A percentile compares a stretch with the other conserved stretches of the same genome.
Evolutionary conservation across 495 filamentous ascomycete species (phyloP).

Genomic region (Jackrogersella minutella): DNA sequence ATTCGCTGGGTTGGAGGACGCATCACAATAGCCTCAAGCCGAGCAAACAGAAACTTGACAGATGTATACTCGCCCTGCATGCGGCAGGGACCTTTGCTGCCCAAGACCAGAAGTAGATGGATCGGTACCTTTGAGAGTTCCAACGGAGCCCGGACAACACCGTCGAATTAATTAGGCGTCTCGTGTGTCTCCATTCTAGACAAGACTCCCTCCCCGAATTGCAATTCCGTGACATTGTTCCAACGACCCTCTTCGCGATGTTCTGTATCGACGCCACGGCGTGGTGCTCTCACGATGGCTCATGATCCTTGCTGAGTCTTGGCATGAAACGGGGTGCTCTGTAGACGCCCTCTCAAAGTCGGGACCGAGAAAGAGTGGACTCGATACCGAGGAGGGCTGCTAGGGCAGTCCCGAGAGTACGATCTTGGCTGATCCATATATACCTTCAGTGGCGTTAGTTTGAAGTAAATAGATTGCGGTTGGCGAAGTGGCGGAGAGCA

Average conservation of each 20-base stretch:
- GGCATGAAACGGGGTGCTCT: background rate
- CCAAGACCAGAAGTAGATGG: background rate
- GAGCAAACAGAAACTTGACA: background rate
- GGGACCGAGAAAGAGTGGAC: constrained; percentile 5
- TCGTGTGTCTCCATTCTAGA: background rate
- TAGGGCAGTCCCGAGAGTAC: background rate
- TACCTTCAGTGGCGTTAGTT: background rate
- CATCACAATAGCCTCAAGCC: background rate
- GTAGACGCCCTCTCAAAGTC: background rate
- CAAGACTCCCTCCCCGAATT: background rate
- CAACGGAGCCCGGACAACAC: background rate
- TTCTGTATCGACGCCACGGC: constrained; percentile 4
- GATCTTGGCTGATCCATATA: background rate
- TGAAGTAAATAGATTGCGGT: background rate
- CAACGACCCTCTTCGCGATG: background rate
- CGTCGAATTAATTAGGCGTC: background rate
- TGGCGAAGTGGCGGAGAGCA: background rate
- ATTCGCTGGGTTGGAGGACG: background rate
- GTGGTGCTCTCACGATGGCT: background rate
- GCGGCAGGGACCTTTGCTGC: too few species aligned
- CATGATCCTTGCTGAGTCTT: background rate
- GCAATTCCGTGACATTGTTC: background rate
- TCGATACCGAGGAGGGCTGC: background rate
- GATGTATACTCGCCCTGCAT: too few species aligned
- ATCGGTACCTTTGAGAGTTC: background rate